Conservation (phyloP, 2,329 filamentous ascomycete species). For the Neopestalotiopsis clavispora region DNA sequence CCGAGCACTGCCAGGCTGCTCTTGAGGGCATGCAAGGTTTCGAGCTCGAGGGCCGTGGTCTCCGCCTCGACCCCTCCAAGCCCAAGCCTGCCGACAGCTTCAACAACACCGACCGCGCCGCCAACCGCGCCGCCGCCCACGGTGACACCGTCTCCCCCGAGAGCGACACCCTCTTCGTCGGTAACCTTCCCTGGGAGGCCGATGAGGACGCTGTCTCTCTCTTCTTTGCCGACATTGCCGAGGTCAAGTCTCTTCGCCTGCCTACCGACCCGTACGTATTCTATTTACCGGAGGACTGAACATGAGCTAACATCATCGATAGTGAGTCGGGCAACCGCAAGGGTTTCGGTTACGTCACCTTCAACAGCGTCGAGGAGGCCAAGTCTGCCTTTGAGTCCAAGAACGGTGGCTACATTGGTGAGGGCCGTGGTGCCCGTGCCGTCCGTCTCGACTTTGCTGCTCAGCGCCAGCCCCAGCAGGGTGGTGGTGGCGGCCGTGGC, state of each 20-base stretch:
- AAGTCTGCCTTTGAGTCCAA: conserved; percentile 73
- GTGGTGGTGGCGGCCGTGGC: conserved; percentile 54
- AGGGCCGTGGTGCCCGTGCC: conserved; percentile 72
- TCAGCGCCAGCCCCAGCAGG: conserved; percentile 66
- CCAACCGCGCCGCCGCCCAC: conserved; percentile 69
- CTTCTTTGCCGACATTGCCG: conserved; percentile 74
- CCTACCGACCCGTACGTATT: conserved; percentile 76
- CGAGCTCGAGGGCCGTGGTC: conserved; percentile 73
- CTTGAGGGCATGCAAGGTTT: conserved; percentile 75
- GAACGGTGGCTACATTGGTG: conserved; percentile 67
- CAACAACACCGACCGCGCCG: conserved; percentile 59
- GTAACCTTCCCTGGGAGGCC: conserved; percentile 86
- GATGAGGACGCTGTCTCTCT: conserved; percentile 76
- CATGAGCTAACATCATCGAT: conserved; percentile 32
- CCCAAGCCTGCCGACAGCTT: conserved; percentile 63
- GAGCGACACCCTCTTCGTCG: conserved; percentile 87
- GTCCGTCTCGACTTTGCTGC: conserved; percentile 84
- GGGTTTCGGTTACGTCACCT: conserved; percentile 92
- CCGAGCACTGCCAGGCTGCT: conserved; percentile 72
- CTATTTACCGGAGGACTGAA: not conserved
- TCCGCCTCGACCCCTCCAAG: conserved; percentile 82
- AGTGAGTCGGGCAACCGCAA: conserved; percentile 83
- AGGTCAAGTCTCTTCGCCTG: conserved; percentile 80
- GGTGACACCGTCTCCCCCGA: conserved; percentile 82
- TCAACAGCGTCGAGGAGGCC: conserved; percentile 81